Percentiles rank a stretch among this genome's conserved stretches.
phyloP scores from a whole-genome alignment of 1,284 basidiomycete species.

The Afroboletus lepidellus region DNA sequence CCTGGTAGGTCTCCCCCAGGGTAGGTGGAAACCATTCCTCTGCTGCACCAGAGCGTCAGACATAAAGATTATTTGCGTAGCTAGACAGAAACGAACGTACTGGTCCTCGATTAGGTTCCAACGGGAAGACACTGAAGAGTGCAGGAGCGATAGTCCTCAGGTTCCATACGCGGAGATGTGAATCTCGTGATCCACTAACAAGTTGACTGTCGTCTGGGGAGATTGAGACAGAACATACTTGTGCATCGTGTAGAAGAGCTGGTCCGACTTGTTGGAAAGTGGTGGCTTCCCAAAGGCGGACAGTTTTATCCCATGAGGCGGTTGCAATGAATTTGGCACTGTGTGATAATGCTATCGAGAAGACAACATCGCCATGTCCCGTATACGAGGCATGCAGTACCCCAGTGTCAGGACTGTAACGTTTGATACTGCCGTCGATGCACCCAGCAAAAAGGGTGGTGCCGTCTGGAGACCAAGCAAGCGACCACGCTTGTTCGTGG shows the following conservation, averaged over 20 bases:
- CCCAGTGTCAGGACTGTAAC: constrained; percentile 13
- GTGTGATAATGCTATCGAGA: constrained; percentile 13
- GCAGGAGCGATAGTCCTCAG: constrained; percentile 12
- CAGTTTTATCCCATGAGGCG: constrained; percentile 25
- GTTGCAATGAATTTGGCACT: constrained; percentile 21
- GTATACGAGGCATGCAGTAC: neutral
- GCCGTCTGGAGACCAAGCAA: constrained; percentile 20
- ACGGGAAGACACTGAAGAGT: constrained; percentile 16
- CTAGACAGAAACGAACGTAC: constrained; percentile 3
- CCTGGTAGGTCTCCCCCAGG: neutral
- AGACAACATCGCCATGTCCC: constrained; percentile 18
- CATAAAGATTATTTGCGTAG: neutral
- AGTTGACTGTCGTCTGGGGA: constrained; percentile 19
- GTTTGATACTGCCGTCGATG: constrained; percentile 17
- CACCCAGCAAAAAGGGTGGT: constrained; percentile 17
- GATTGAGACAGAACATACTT: constrained; percentile 15
- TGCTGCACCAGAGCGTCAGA: neutral
- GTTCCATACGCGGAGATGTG: constrained; percentile 17
- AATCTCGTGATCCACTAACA: constrained; percentile 18
- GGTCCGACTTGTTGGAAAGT: constrained; percentile 22
- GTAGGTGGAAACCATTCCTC: neutral
- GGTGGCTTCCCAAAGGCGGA: constrained; percentile 22
- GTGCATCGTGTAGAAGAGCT: constrained; percentile 15
- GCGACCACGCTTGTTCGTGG: constrained; percentile 22
- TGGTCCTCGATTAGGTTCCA: constrained; percentile 14